Conservation (phyloP, 2,329 filamentous ascomycete species). For the Pseudopyrenochaeta lycopersici region DNA sequence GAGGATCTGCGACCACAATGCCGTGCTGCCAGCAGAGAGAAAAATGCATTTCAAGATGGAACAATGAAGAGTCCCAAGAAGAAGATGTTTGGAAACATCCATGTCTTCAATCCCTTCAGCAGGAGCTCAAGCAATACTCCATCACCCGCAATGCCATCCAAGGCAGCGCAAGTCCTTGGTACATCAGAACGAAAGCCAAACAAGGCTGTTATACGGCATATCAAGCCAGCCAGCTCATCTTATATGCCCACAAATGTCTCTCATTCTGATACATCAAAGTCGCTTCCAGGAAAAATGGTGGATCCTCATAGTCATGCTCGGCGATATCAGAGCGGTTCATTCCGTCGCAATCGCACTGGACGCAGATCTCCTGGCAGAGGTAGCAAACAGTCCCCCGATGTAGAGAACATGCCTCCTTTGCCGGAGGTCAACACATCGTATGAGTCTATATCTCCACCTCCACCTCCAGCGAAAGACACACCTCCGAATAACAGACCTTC, state of each 20-base stretch:
- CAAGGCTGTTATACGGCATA: slow-evolving; percentile 20
- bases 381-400: slow-evolving; percentile 9
- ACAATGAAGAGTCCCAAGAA: slow-evolving; percentile 51
- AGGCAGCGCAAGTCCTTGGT: slow-evolving; percentile 48
- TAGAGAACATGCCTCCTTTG: slow-evolving; percentile 6
- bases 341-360: slow-evolving; percentile 8
- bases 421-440: slow-evolving; percentile 5
- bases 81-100: slow-evolving; percentile 47
- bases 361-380: slow-evolving; percentile 16
- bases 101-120: slow-evolving; percentile 35
- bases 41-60: slow-evolving; percentile 14
- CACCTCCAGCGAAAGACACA: slow-evolving; percentile 56
- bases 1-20: slow-evolving; percentile 32
- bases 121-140: slow-evolving; percentile 16
- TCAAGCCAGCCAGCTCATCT: slow-evolving; percentile 16
- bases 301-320: slow-evolving; percentile 18
- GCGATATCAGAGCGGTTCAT: slow-evolving; percentile 5
- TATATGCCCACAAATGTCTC: slow-evolving; percentile 22
- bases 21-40: slow-evolving; percentile 20
- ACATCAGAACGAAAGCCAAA: slow-evolving; percentile 25
- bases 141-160: slow-evolving; percentile 27
- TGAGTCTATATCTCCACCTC: slow-evolving; percentile 43
- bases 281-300: slow-evolving; percentile 31
- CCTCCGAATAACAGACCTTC: slow-evolving; percentile 38
- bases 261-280: slow-evolving; percentile 36